A percentile compares a stretch with the other conserved stretches of the same genome.
phyloP scores from a whole-genome alignment of 208 protist genomes.

The Leishmania tropica region DNA sequence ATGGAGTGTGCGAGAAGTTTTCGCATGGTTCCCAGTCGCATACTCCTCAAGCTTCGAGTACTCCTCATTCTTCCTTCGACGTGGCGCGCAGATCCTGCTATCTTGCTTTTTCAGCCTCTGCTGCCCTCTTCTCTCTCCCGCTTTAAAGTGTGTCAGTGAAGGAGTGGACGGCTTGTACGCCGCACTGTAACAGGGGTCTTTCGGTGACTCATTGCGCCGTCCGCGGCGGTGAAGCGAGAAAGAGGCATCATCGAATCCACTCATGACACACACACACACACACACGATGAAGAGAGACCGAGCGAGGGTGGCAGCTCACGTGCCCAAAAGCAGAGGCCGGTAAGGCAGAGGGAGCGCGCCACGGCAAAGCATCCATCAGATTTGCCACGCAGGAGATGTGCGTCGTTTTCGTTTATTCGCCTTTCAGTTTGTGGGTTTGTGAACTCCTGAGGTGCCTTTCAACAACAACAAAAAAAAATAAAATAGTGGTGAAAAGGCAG shows the following conservation, averaged over 20 bases:
- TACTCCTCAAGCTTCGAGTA: conserved; percentile 15
- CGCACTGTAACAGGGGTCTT: not conserved
- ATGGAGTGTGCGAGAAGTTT: not conserved
- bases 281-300: not conserved
- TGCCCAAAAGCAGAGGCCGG: not conserved
- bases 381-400: not conserved
- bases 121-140: not conserved
- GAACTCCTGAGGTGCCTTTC: conserved; percentile 5
- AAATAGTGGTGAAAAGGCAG: not conserved
- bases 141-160: not conserved
- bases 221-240: not conserved
- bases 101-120: not conserved
- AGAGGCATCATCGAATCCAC: not conserved
- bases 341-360: not conserved
- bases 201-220: not conserved
- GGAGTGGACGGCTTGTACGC: not conserved
- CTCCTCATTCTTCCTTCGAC: conserved; percentile 1
- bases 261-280: not conserved
- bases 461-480: not conserved
- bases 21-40: not conserved
- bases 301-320: not conserved
- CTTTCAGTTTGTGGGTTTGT: not conserved
- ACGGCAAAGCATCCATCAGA: not conserved
- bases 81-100: not conserved
- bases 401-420: conserved; percentile 1